Conservation (phyloP, 2,329 filamentous ascomycete species). For the Neofusicoccum cordaticola region DNA sequence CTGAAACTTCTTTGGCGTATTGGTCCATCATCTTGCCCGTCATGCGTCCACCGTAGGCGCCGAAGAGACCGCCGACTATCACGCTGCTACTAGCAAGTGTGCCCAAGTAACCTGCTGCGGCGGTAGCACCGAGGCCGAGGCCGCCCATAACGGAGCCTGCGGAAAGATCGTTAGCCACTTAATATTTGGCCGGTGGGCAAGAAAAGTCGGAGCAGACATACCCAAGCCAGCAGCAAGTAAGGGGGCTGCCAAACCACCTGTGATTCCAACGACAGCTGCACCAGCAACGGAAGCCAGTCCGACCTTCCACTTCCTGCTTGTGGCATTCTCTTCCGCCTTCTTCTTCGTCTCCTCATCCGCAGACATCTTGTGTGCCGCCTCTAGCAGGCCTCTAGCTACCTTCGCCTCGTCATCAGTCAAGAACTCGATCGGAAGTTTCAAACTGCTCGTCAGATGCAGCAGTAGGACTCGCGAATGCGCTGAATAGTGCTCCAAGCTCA, state of each 20-base stretch:
- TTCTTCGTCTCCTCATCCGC: slow-evolving; percentile 75
- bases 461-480: slow-evolving; percentile 71
- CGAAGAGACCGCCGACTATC: slow-evolving; percentile 80
- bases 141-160: slow-evolving; percentile 72
- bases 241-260: slow-evolving; percentile 73
- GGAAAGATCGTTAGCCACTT: not conserved
- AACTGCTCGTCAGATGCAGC: slow-evolving; percentile 65
- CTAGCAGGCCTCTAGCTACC: slow-evolving; percentile 70
- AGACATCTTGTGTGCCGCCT: slow-evolving; percentile 64
- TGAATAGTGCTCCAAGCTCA: slow-evolving; percentile 78
- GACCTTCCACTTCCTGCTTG: slow-evolving; percentile 74
- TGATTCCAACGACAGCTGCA: slow-evolving; percentile 78
- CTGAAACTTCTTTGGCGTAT: slow-evolving; percentile 82
- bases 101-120: slow-evolving; percentile 76
- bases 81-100: slow-evolving; percentile 75
- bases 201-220: not conserved
- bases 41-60: slow-evolving; percentile 84
- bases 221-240: slow-evolving; percentile 71
- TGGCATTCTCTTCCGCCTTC: slow-evolving; percentile 64
- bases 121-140: slow-evolving; percentile 68
- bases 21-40: slow-evolving; percentile 82
- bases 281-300: slow-evolving; percentile 85
- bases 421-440: slow-evolving; percentile 63
- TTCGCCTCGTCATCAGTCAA: slow-evolving; percentile 71
- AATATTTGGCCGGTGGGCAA: slow-evolving; percentile 37